Evolutionary conservation across 75 land plant genomes (phyloP).

Genomic region (Sequoiadendron giganteum): DNA sequence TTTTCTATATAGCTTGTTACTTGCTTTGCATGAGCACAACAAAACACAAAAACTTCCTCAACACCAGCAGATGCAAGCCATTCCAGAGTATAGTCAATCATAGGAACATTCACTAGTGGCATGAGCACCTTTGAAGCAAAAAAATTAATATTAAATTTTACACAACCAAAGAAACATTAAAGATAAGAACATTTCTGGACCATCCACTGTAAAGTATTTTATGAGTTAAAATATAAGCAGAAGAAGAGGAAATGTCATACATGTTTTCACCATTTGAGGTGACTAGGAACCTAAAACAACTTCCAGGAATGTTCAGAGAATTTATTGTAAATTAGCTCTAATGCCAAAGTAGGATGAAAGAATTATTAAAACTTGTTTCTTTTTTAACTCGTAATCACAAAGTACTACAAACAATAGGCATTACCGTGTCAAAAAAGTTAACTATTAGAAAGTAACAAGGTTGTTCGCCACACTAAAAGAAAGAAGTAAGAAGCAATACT

Average conservation of each 20-base stretch:
- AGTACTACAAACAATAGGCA: not conserved
- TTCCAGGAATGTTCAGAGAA: not conserved
- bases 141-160: not conserved
- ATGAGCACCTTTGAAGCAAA: constrained; percentile 60
- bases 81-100: constrained; percentile 90
- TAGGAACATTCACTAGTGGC: constrained; percentile 83
- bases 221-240: not conserved
- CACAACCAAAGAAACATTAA: not conserved
- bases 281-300: not conserved
- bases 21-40: constrained; percentile 90
- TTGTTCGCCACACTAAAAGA: not conserved
- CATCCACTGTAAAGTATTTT: not conserved
- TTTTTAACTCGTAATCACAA: not conserved
- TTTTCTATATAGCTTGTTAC: constrained; percentile 67
- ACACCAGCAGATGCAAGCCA: constrained; percentile 98
- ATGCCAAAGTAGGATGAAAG: not conserved
- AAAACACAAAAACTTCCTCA: constrained; percentile 95
- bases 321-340: not conserved
- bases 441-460: not conserved
- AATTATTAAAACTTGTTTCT: not conserved
- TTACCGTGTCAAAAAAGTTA: not conserved
- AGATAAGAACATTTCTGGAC: not conserved
- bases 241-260: not conserved
- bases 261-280: not conserved
- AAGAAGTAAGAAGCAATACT: not conserved